These are phyloP conservation scores for Erythrobasidium yunnanense DNA, from an alignment of 768 basidiomycete species.

Conservation along the genomic window DNA sequence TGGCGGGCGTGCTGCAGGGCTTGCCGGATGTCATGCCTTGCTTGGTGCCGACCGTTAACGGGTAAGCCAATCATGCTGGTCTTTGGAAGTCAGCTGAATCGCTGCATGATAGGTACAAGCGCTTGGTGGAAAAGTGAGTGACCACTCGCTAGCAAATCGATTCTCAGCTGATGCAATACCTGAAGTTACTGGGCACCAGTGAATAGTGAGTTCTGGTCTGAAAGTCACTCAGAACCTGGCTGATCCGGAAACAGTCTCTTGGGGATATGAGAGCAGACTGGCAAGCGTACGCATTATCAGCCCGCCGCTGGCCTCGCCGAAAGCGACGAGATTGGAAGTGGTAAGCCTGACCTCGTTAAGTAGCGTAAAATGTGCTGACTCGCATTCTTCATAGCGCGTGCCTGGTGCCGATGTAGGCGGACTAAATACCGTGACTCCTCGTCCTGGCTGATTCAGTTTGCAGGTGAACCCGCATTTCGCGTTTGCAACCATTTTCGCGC, in stretches of 20 bases:
- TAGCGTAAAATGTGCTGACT: background rate
- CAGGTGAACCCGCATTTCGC: conserved; percentile 73
- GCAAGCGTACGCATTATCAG: conserved; percentile 86
- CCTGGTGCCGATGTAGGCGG: conserved; percentile 92
- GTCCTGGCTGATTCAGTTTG: too few species aligned
- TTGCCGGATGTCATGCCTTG: conserved; percentile 70
- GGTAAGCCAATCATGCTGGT: conserved; percentile 10
- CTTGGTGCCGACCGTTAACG: conserved; percentile 38
- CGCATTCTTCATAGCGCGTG: conserved; percentile 48
- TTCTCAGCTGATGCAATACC: too few species aligned
- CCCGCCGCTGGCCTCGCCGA: conserved; percentile 69
- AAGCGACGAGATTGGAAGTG: conserved; percentile 81
- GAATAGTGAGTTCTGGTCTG: conserved; percentile 7
- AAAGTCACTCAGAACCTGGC: background rate
- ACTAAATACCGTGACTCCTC: too few species aligned
- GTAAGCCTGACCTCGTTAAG: conserved; percentile 23
- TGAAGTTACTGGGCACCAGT: conserved; percentile 37
- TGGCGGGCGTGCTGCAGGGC: conserved; percentile 85
- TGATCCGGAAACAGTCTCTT: conserved; percentile 44
- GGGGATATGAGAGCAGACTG: conserved; percentile 88
- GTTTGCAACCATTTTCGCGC: conserved; percentile 70
- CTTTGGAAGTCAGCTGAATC: conserved; percentile 47
- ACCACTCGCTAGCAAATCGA: background rate
- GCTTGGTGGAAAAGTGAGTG: conserved; percentile 53
- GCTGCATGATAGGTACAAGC: conserved; percentile 92